phyloP scores from a whole-genome alignment of 805 yeast genomes.

The Clavispora santaluciae region DNA sequence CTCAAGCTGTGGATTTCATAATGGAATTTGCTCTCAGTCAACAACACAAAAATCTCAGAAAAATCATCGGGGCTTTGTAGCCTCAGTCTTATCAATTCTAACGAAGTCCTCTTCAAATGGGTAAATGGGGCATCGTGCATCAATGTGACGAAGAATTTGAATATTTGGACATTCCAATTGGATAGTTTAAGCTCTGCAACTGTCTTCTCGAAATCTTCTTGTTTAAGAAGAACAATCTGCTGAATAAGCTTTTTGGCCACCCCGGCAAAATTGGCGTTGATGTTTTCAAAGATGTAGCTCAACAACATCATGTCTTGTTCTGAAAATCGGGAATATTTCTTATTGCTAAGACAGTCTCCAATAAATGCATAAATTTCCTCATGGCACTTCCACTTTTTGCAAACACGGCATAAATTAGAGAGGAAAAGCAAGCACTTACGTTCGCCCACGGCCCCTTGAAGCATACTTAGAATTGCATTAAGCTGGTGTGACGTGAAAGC shows the following conservation, averaged over 20 bases:
- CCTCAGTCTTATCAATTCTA: conserved; percentile 16
- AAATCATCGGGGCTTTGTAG: conserved; percentile 16
- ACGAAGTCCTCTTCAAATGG: conserved; percentile 22
- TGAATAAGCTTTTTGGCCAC: conserved; percentile 34
- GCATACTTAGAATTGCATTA: conserved; percentile 12
- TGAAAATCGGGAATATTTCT: conserved; percentile 15
- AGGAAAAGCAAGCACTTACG: conserved; percentile 17
- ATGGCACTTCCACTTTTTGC: conserved; percentile 2
- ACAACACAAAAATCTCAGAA: conserved; percentile 17
- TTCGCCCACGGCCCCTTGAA: conserved; percentile 15
- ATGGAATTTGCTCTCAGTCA: conserved; percentile 23
- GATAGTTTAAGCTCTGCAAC: conserved; percentile 18
- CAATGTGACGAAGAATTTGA: conserved; percentile 28
- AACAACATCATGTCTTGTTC: conserved; percentile 16
- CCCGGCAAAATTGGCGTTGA: conserved; percentile 17
- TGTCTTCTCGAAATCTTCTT: conserved; percentile 21
- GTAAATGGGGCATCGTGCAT: conserved; percentile 33
- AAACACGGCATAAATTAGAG: conserved; percentile 12
- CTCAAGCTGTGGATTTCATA: conserved; percentile 20
- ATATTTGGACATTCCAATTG: conserved; percentile 27
- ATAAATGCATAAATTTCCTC: conserved; percentile 14
- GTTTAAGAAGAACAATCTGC: conserved; percentile 24
- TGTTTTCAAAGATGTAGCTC: conserved; percentile 18
- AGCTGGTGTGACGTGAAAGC: conserved; percentile 8
- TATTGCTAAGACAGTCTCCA: conserved; percentile 15